Base-by-base conservation (phyloP, 2,329 filamentous ascomycete species). In the Fusarium metavorans region DNA sequence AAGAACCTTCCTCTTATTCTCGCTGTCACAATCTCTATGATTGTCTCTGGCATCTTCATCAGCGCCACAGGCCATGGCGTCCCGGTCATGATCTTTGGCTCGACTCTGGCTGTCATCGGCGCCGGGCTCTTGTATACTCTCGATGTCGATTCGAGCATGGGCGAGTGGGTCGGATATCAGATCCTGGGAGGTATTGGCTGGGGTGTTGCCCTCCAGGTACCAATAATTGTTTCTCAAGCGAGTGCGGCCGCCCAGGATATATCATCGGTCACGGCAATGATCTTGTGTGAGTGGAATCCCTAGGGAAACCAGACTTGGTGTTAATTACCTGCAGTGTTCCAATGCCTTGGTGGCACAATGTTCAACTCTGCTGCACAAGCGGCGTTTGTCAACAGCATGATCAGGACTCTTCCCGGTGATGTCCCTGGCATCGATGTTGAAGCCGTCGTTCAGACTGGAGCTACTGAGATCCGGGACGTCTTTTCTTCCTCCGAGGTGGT, bases 381-480 rank as follows among this genome's bases (percentile, higher is more conserved):
- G 2, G 84, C 84, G 20, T 87, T 88, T 64, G 78, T 86, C 58
- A 87, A 87, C 74, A 82, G 83, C 25, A 82, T 88, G 72, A 72
- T 86, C 41, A 71, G 73, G 11, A 74, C 80, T 23, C 78, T 87
- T 20, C 67, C 79, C 8, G 67, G 69, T 14, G 73, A 78, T 20
- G 82, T 81, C 3, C 84, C 85, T 6, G 73, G 76, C 5, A 79
- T 88, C 32, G 78, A 82, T 72, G 78, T 83, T 10, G 71, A 64
- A 7, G 70, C 75, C 0, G 82, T 88, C 4, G 79, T 87, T 30
- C 75, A 82, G 2, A 84, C 84, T 0, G 87, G 87, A 16, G 86
- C 87, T 2, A 92, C 91, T 0, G 86, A 89, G 73, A 84, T 94
- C 35, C 87, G 90, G 73, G 66, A 78, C 5, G 82, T 82, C 2